Conservation (phyloP, 192 early-diverging fungal species). For the Entomortierella beljakovae region DNA sequence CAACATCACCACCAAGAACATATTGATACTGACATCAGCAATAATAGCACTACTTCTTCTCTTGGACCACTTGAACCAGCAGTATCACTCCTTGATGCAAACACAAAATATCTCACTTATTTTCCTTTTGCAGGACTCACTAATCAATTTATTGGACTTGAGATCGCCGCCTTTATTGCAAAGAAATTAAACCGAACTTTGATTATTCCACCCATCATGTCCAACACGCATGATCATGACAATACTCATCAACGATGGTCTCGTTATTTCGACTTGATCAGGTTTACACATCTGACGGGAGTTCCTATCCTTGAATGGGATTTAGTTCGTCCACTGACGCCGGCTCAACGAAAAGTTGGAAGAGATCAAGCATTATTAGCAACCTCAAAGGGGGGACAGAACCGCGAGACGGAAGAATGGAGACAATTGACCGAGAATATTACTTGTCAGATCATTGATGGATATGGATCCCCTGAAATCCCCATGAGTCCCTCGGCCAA, state of each 20-base stretch:
- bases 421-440: constrained; percentile 16
- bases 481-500: constrained; percentile 12
- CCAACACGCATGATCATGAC: constrained; percentile 38
- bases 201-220: constrained; percentile 44
- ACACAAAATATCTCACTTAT: constrained; percentile 28
- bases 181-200: constrained; percentile 33
- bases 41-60: not conserved
- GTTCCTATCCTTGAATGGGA: constrained; percentile 38
- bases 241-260: constrained; percentile 49
- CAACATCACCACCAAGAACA: constrained; percentile 1
- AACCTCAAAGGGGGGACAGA: not conserved
- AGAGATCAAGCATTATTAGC: constrained; percentile 2
- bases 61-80: constrained; percentile 10
- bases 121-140: constrained; percentile 46
- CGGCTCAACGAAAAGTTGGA: constrained; percentile 17
- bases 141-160: constrained; percentile 47
- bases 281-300: constrained; percentile 30
- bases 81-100: constrained; percentile 17
- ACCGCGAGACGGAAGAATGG: constrained; percentile 10
- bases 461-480: constrained; percentile 7
- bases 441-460: constrained; percentile 24
- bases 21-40: not conserved
- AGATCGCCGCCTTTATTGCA: constrained; percentile 16
- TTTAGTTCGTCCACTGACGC: constrained; percentile 24
- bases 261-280: constrained; percentile 21